Conservation (phyloP, 2,329 filamentous ascomycete genomes). For the Fusarium illudens region DNA sequence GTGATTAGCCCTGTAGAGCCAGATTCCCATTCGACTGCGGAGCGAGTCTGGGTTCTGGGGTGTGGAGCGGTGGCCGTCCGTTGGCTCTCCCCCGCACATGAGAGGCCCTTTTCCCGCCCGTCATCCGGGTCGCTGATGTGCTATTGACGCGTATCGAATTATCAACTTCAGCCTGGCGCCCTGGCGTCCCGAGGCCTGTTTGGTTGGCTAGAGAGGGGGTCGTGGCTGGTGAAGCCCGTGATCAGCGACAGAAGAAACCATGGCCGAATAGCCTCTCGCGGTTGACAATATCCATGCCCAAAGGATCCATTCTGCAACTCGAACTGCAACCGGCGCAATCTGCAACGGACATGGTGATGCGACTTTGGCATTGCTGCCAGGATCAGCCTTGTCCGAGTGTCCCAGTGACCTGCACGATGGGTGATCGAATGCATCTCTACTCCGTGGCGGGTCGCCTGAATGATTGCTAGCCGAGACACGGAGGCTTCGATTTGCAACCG, state of each 20-base stretch:
- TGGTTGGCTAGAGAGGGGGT: constrained; percentile 27
- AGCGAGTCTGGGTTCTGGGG: constrained; percentile 27
- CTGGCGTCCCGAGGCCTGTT: constrained; percentile 16
- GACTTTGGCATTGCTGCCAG: neutral
- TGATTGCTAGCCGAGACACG: constrained; percentile 19
- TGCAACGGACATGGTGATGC: constrained; percentile 1
- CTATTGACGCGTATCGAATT: constrained; percentile 35
- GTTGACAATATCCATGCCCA: constrained; percentile 7
- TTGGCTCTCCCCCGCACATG: constrained; percentile 39
- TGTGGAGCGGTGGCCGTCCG: constrained; percentile 36
- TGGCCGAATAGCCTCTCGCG: constrained; percentile 10
- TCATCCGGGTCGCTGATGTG: constrained; percentile 30
- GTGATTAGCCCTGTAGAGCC: constrained; percentile 22
- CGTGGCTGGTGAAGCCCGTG: constrained; percentile 23
- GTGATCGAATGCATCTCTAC: neutral
- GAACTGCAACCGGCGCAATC: neutral
- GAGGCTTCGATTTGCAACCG: constrained; percentile 14
- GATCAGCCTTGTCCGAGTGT: constrained; percentile 13
- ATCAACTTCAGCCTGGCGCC: constrained; percentile 26
- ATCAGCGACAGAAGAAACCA: constrained; percentile 12
- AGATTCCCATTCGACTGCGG: constrained; percentile 32
- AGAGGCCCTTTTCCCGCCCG: constrained; percentile 21
- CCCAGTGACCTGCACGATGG: constrained; percentile 8
- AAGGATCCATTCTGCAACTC: constrained; percentile 15
- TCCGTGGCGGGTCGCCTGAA: constrained; percentile 16